Percentiles rank a stretch among this genome's conserved stretches.
phyloP scores from a whole-genome alignment of 345 rosid genomes.

The Geranium rotundifolium region DNA sequence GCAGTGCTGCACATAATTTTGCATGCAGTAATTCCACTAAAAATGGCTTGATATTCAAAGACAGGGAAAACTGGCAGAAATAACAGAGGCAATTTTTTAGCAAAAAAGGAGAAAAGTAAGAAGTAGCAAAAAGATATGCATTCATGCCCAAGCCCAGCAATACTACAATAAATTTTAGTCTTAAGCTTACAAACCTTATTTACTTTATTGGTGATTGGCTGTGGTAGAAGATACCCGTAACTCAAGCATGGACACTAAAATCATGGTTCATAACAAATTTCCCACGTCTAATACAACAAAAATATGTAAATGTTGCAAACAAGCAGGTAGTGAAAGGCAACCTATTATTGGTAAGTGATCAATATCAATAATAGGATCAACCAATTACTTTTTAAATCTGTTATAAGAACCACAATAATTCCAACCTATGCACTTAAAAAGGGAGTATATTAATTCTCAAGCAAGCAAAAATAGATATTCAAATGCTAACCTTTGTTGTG shows the following conservation, averaged over 20 bases:
- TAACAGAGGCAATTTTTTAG: neutral
- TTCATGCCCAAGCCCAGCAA: neutral
- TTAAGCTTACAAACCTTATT: neutral
- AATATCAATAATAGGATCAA: neutral
- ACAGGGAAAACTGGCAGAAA: neutral
- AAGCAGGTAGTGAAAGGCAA: neutral
- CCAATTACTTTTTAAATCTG: neutral
- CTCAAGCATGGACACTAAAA: no score
- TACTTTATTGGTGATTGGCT: neutral
- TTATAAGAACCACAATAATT: neutral
- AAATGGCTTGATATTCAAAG: neutral
- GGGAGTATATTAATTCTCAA: neutral
- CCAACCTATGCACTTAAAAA: neutral
- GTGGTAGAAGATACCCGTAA: neutral
- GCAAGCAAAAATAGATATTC: conserved; percentile 1
- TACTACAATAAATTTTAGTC: neutral
- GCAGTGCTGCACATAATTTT: neutral
- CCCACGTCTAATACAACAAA: neutral
- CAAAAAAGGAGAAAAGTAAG: neutral
- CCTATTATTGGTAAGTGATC: neutral
- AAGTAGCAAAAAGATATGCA: neutral
- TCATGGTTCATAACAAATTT: no score
- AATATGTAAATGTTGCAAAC: neutral
- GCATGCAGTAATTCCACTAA: neutral
- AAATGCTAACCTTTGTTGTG: conserved; percentile 57